A percentile compares a stretch with the other conserved stretches of the same genome.
Conservation (phyloP, 2,329 filamentous ascomycete species). For the Rasamsonia emersonii region DNA sequence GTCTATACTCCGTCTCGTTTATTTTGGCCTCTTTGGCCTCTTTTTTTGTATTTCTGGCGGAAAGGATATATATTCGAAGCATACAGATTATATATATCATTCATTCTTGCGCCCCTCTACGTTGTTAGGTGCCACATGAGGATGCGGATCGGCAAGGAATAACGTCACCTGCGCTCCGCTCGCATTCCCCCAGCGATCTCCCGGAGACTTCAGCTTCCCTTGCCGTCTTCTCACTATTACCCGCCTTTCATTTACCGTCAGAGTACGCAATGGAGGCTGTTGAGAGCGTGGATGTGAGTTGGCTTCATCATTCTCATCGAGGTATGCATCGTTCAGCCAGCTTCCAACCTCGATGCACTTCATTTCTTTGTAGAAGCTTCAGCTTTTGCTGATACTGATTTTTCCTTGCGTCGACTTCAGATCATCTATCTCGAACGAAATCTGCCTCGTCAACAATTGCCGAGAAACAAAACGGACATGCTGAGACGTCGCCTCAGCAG, state of each 20-base stretch:
- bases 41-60: too few species aligned
- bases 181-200: too few species aligned
- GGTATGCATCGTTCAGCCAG: slow-evolving; percentile 45
- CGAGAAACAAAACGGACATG: slow-evolving; percentile 19
- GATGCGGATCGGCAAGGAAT: too few species aligned
- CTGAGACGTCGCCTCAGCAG: slow-evolving; percentile 8
- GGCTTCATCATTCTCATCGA: slow-evolving; percentile 79
- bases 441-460: slow-evolving; percentile 23
- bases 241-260: too few species aligned
- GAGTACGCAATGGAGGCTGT: slow-evolving; percentile 75
- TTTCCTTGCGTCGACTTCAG: slow-evolving; percentile 13
- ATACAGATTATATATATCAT: too few species aligned
- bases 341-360: background rate
- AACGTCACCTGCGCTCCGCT: too few species aligned
- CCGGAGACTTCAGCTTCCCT: too few species aligned
- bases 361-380: background rate
- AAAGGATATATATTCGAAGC: too few species aligned
- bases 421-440: slow-evolving; percentile 28
- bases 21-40: too few species aligned
- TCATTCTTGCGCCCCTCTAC: too few species aligned
- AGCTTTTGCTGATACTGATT: slow-evolving; percentile 4
- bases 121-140: too few species aligned
- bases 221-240: slow-evolving; percentile 5
- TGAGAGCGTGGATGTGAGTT: slow-evolving; percentile 78
- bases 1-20: too few species aligned